These are phyloP conservation scores for Angophora floribunda DNA, from an alignment of 345 rosid species.

Conservation along the genomic window DNA sequence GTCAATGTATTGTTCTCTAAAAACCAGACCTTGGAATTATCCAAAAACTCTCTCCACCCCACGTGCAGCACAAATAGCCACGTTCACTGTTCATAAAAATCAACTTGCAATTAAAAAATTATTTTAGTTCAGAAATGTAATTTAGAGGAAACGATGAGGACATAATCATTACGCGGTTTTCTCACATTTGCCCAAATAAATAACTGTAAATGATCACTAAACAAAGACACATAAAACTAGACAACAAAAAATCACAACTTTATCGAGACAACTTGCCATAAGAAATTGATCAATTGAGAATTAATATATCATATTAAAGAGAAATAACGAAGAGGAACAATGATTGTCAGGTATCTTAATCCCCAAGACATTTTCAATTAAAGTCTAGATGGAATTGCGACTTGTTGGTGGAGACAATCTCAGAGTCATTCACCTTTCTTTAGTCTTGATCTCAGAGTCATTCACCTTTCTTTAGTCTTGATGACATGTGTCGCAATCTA, in stretches of 20 bases:
- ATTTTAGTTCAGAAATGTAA: no score
- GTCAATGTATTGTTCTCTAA: neutral
- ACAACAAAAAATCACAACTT: neutral
- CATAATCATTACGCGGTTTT: neutral
- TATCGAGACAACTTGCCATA: neutral
- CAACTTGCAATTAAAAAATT: no score
- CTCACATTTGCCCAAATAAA: neutral
- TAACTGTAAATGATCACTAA: neutral
- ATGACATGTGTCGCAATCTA: no score
- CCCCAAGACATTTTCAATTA: neutral
- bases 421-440: no score
- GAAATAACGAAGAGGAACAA: neutral
- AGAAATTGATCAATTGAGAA: neutral
- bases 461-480: neutral
- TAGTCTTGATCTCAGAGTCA: no score
- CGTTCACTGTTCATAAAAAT: no score
- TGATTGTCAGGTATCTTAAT: neutral
- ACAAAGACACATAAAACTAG: neutral
- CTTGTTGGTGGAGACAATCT: neutral
- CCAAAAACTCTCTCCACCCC: no score
- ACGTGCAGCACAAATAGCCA: no score
- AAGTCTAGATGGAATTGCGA: neutral
- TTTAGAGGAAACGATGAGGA: neutral
- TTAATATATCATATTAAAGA: no score
- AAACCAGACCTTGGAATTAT: no score